Evolutionary conservation across 371 early-diverging fungal genomes (phyloP), one percentile per base, ranked within the genome.

Genomic region (Saksenaea vasiformis): DNA sequence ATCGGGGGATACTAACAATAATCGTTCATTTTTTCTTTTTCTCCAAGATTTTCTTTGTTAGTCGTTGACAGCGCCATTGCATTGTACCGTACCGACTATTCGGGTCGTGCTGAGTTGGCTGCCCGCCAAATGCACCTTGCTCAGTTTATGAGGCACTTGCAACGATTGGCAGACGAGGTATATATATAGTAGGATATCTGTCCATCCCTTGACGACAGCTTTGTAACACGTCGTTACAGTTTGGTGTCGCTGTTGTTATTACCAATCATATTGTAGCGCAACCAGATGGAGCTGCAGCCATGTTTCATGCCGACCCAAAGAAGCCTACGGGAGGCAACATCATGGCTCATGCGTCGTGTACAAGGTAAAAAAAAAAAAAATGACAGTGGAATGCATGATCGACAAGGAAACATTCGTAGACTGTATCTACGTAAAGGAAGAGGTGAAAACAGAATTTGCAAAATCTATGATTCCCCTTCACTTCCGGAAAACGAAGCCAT

Each of bases 251-350:
- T 3, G 97, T 99, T 9, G 96, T 99, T 0, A 96, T 99, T 31
- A 98, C 98, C 5, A 99, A 99, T 71, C 99, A 99, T 80, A 99
- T 99, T 0, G 99, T 99, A 1, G 98, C 99, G 0, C 93, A 92
- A 66, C 98, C 98, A 0, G 99, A 99, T 76, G 98, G 98, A 51
- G 95, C 89, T 9, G 87, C 90, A 53, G 81, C 91, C 17, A 93
- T 97, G 94, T 96, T 98, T 83, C 88, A 87, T 60, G 90, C 93
- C 13, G 98, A 98, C 68, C 95, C 95, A 35, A 98, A 98, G 72
- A 99, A 99, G 70, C 99, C 99, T 3, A 96, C 98, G 57, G 99
- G 99, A 38, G 99, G 99, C 53, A 95, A 99, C 77, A 96, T 99
- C 41, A 96, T 99, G 79, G 99, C 99, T 0, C 99, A 99, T 71